Base-by-base conservation (phyloP, 2,329 filamentous ascomycete genomes). In the Penicillium sp. region DNA sequence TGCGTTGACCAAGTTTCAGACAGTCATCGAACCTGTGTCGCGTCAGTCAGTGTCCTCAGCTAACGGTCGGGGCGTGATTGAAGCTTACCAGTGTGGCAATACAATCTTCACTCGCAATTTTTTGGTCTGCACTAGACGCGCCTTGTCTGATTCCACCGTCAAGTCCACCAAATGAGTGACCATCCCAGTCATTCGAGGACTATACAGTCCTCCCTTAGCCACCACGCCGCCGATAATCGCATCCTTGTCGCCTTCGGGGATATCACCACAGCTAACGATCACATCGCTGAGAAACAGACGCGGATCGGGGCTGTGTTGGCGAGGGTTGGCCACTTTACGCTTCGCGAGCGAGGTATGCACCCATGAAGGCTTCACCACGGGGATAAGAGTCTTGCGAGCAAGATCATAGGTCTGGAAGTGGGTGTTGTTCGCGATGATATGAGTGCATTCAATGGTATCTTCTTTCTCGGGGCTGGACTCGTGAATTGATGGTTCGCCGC, bases 81-180 rank as follows among this genome's bases (percentile, higher is more conserved):
- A 37, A 39, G 57, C 61, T 70, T 79, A 92, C 91, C 95, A 98
- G 73, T 98, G 95, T 39, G 95, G 95, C 54, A 99, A 82, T 17
- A 99, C 91, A 60, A 97, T 89, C 76, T 92, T 93, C 75, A 87
- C 87, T 56, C 86, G 87, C 55, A 91, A 81, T 35, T 84, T 84
- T 75, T 88, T 96, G 8, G 83, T 79, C 45, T 81, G 65, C 0
- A 88, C 89, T 55, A 86, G 73, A 50, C 67, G 72, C 41, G 76
- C 73, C 73, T 92, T 92, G 2, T 87, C 84, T 57, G 93, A 86
- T 37, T 93, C 88, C 73, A 90, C 82, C 5, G 86, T 87, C 61
- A 96, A 80, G 5, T 94, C 91, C 61, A 96, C 94, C 56, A 99
- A 85, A 75, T 99, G 95, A 2, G 95, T 98, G 8, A 91, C 91